Base-by-base conservation (phyloP, 2,329 filamentous ascomycete species). In the Sarocladiaceae sp. region DNA sequence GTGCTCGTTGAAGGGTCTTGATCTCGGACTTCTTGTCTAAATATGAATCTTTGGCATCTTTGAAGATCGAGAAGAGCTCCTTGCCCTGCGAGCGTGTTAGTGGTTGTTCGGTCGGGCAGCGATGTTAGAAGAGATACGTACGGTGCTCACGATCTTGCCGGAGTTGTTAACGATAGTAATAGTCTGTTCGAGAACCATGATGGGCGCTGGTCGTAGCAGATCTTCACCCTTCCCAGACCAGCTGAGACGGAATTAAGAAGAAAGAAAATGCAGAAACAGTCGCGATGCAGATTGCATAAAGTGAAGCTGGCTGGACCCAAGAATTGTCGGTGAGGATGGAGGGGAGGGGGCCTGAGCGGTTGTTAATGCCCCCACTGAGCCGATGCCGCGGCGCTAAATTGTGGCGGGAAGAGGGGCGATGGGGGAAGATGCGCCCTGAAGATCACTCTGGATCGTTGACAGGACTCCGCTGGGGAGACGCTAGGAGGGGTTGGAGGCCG, bases 21-120 rank as follows among this genome's bases (percentile, higher is more conserved):
- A 72, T 72, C 59, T 89, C 83, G 18, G 86, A 83, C 68, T 95
- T 96, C 64, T 89, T 89, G 64, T 96, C 90, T 53, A 86, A 80
- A 71, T 97, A 97, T 54, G 89, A 88, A 51, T 86, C 83, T 66
- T 90, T 90, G 57, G 92, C 93, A 66, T 97, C 91, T 67, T 90
- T 96, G 78, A 96, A 95, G 64, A 97, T 87, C 65, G 84, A 86
- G 64, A 95, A 82, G 22, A 97, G 76, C 61, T 96, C 89, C 72
- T 95, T 96, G 64, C 90, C 90, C 90, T 95, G 63, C 17, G n/a
- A 23, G 15, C 4, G 4, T 25, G 47, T 50, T 17, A 50, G 31
- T 20, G 18, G 29, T 23, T 10, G 18, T 17, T 20, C 17, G 18
- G 8, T 40, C 4, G 17, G 37, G 3, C 15, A 8, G 15, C 37